Percentiles rank a stretch among this genome's conserved stretches.
Evolutionary conservation across 108 stramenopile genomes (phyloP).

Genomic region (Stephanodiscus minutulus): DNA sequence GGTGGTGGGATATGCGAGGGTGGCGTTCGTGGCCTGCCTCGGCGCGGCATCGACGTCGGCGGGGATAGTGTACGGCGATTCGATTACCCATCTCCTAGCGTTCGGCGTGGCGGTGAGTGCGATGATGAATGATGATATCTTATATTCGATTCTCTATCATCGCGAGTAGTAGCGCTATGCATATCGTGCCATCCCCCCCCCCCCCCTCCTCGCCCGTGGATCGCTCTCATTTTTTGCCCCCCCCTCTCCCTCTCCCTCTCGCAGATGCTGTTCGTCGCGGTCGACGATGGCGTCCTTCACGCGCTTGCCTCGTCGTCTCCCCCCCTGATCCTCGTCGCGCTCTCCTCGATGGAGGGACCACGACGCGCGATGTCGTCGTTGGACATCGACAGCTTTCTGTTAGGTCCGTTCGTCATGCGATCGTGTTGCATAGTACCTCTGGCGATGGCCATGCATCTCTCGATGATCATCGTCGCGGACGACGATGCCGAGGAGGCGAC

Average conservation of each 20-base stretch:
- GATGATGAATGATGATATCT: too few relatives aligned
- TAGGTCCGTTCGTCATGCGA: neutral
- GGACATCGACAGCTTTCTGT: neutral
- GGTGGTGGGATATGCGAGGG: neutral
- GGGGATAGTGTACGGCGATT: constrained; percentile 37
- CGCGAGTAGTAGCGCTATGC: too few relatives aligned
- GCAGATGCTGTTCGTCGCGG: constrained; percentile 5
- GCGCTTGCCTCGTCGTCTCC: constrained; percentile 19
- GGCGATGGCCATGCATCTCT: constrained; percentile 7
- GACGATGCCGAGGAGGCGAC: neutral
- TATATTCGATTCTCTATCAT: neutral
- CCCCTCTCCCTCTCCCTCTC: neutral
- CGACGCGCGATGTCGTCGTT: neutral
- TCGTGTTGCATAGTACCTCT: constrained; percentile 19
- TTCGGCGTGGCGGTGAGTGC: constrained; percentile 34
- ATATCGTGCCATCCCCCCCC: constrained; percentile 1
- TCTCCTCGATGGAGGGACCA: constrained; percentile 12
- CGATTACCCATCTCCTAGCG: constrained; percentile 31
- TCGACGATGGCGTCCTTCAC: neutral
- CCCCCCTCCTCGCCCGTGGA: neutral
- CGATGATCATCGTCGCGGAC: neutral
- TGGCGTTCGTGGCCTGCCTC: constrained; percentile 21
- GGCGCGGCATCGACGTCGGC: constrained; percentile 30
- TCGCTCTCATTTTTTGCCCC: neutral
- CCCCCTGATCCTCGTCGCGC: constrained; percentile 21